Evolutionary conservation across 176 grass and related monocot genomes (phyloP), one percentile per base, ranked within the genome.

Genomic region (Hordeum marinum): DNA sequence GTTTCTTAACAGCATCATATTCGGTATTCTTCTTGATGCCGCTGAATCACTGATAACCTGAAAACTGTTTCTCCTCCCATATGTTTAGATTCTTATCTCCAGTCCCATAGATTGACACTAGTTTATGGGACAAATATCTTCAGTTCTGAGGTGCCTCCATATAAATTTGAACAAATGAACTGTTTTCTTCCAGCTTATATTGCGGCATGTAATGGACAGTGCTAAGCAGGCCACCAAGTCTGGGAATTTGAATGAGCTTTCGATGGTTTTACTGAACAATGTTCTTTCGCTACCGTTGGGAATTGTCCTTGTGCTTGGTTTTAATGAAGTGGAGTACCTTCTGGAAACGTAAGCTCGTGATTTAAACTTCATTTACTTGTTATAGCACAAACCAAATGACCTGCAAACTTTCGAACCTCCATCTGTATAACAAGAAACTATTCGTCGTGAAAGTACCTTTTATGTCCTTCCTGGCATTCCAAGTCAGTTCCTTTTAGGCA

Each of bases 251-350:
- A 98, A 95, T 26, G 93, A 95, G 80, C 87, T 98, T 80, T 95
- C 96, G 12, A 98, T 98, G 96, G 96, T 98, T 85, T 87, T 98
- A 34, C 86, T 98, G 68, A 98, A 98, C 76, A 98, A 98, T 43
- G 79, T 77, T 81, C 96, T 98, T 79, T 95, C 96, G 20, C 78
- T 98, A 41, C 96, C 96, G 57, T 80, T 94, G 81, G 96, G 96
- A 74, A 76, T 98, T 85, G 73, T 94, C 62, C 96, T 98, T 58
- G 58, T 95, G 21, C 83, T 98, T 76, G 83, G 79, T 79, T 98
- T 98, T 62, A 91, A 91, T 43, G 95, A 98, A 95, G 88, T 93
- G 34, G 72, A 89, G 26, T 98, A 98, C 74, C 91, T 98, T 64
- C 41, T 84, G 66, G 90, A 94, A 82, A 92, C 95, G 95, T 98